phyloP scores from a whole-genome alignment of 768 basidiomycete species.

The Albatrellus ellisii region DNA sequence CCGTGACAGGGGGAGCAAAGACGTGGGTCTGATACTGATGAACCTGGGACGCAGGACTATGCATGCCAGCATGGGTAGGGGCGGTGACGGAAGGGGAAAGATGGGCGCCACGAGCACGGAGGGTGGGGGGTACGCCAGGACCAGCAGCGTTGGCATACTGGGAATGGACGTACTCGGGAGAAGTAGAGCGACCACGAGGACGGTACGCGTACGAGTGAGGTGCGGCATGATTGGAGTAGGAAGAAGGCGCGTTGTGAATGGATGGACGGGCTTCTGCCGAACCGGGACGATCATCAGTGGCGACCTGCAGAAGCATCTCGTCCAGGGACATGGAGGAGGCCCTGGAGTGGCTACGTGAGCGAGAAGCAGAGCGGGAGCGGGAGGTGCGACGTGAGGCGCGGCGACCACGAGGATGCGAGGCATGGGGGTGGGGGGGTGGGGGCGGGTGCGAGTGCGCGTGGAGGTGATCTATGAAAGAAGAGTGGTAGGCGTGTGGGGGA shows the following conservation, averaged over 20 bases:
- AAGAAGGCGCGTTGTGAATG: no score
- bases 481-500: constrained; percentile 13
- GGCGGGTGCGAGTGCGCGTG: constrained; percentile 17
- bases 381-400: constrained; percentile 12
- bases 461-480: constrained; percentile 11
- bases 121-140: constrained; percentile 8
- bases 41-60: constrained; percentile 4
- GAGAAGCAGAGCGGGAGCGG: constrained; percentile 21
- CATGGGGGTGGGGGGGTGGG: constrained; percentile 16
- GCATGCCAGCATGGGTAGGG: constrained; percentile 21
- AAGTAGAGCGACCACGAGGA: constrained; percentile 6
- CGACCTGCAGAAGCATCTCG: constrained; percentile 34
- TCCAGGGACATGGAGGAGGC: constrained; percentile 27
- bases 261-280: constrained; percentile 13
- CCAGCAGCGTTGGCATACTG: constrained; percentile 5
- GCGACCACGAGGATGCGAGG: constrained; percentile 11
- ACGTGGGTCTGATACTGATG: constrained; percentile 37
- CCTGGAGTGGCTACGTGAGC: constrained; percentile 21
- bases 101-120: no score
- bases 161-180: constrained; percentile 7
- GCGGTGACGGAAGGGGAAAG: constrained; percentile 10
- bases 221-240: constrained; percentile 19
- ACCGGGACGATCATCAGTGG: constrained; percentile 24
- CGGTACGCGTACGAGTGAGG: constrained; percentile 16
- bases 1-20: constrained; percentile 61